These are phyloP conservation scores for Acanthochlamys bracteata DNA, from an alignment of 106 monocot genomes.

Conservation along the genomic window DNA sequence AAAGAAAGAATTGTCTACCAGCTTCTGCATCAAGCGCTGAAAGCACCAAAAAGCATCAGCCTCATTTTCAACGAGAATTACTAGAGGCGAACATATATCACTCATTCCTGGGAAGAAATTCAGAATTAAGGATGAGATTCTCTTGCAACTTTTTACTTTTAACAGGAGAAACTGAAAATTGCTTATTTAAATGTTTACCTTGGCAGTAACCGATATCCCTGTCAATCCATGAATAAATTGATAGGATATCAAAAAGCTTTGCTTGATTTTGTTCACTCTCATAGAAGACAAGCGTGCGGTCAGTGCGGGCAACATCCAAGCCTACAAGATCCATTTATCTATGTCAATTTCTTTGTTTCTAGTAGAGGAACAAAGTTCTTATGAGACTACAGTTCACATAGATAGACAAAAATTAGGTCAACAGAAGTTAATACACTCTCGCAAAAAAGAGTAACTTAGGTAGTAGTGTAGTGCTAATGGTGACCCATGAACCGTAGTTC, in stretches of 20 bases:
- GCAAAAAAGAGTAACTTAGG: no score
- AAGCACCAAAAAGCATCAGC: slow-evolving; percentile 99
- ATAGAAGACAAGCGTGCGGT: slow-evolving; percentile 71
- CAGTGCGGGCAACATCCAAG: slow-evolving; percentile 81
- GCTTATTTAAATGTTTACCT: slow-evolving; percentile 26
- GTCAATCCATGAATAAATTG: slow-evolving; percentile 89
- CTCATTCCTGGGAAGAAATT: slow-evolving; percentile 66
- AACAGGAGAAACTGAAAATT: no score
- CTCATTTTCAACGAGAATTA: slow-evolving; percentile 75
- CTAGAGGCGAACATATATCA: slow-evolving; percentile 89
- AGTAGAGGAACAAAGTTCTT: no score
- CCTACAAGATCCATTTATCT: no score
- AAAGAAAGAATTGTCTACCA: slow-evolving; percentile 38
- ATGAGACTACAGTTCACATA: no score
- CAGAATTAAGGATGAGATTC: slow-evolving; percentile 4
- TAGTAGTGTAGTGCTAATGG: no score
- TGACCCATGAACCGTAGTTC: no score
- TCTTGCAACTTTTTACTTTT: no score
- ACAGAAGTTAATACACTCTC: no score
- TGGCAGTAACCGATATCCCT: slow-evolving; percentile 90
- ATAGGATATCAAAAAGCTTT: slow-evolving; percentile 79
- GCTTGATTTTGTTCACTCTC: slow-evolving; percentile 57
- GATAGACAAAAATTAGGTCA: no score
- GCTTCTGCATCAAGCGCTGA: slow-evolving; percentile 65
- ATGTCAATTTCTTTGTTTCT: no score